Conservation (phyloP, 768 basidiomycete genomes). For the Pleurotus tuber-regium region DNA sequence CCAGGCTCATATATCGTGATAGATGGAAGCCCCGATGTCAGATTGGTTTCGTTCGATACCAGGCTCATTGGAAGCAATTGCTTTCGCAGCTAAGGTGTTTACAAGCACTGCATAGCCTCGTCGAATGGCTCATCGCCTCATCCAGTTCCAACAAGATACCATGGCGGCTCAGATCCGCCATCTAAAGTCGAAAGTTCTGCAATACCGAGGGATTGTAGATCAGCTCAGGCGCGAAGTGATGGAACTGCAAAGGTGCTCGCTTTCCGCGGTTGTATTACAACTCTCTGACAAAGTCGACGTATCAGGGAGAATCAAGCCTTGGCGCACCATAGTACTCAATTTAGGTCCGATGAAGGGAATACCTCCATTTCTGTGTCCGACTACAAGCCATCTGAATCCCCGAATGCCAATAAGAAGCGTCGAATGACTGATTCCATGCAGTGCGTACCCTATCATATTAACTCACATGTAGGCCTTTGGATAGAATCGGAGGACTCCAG, state of each 20-base stretch:
- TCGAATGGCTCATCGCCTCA: neutral
- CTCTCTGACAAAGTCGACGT: conserved; percentile 37
- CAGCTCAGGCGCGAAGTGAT: conserved; percentile 47
- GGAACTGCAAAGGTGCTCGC: conserved; percentile 56
- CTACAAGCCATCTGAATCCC: conserved; percentile 30
- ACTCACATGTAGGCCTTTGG: too few species aligned
- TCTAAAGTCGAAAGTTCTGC: conserved; percentile 56
- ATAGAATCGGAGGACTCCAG: too few species aligned
- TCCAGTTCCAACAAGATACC: conserved; percentile 77
- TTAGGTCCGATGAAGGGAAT: conserved; percentile 33
- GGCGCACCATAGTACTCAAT: conserved; percentile 45
- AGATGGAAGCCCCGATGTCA: conserved; percentile 83
- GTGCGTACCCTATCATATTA: conserved; percentile 33
- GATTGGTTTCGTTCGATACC: conserved; percentile 76
- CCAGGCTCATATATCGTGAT: conserved; percentile 6
- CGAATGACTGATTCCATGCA: conserved; percentile 42
- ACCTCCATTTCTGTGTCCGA: conserved; percentile 16
- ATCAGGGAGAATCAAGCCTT: conserved; percentile 52
- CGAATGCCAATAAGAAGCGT: conserved; percentile 67
- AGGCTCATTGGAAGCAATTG: conserved; percentile 56
- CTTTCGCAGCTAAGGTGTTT: conserved; percentile 64
- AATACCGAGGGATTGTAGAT: conserved; percentile 52
- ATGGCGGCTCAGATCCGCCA: conserved; percentile 66
- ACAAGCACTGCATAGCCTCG: neutral
- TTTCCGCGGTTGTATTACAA: conserved; percentile 11